Conservation (phyloP, 768 basidiomycete genomes). For the Kockovaella imperatae region DNA sequence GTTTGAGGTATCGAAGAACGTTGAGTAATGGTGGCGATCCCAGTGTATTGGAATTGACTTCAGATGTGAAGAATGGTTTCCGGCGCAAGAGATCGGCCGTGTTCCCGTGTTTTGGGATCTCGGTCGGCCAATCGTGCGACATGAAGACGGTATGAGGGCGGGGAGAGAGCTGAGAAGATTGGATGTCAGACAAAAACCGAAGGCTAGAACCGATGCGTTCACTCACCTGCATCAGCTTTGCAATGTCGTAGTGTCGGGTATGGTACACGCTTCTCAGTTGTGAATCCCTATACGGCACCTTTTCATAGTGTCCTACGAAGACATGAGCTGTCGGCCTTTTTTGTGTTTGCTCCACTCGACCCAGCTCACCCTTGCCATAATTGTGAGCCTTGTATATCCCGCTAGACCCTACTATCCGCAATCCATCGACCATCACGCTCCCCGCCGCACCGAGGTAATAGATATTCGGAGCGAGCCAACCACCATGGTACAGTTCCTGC, state of each 20-base stretch:
- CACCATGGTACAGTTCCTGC: slow-evolving; percentile 97
- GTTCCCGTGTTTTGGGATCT: slow-evolving; percentile 76
- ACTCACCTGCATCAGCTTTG: slow-evolving; percentile 57
- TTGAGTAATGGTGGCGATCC: slow-evolving; percentile 83
- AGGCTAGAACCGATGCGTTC: not conserved
- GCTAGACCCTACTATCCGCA: slow-evolving; percentile 81
- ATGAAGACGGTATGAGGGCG: slow-evolving; percentile 58
- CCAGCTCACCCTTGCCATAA: slow-evolving; percentile 54
- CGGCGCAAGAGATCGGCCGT: slow-evolving; percentile 56
- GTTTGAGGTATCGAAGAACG: slow-evolving; percentile 62
- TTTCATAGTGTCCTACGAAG: slow-evolving; percentile 61
- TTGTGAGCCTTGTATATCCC: slow-evolving; percentile 81
- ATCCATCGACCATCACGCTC: slow-evolving; percentile 74
- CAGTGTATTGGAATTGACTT: slow-evolving; percentile 59
- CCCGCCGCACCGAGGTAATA: slow-evolving; percentile 92
- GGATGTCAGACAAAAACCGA: not conserved
- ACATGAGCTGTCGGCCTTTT: not conserved
- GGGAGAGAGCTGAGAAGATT: slow-evolving; percentile 15
- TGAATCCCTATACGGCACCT: slow-evolving; percentile 65
- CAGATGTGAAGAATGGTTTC: slow-evolving; percentile 69
- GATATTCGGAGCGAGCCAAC: slow-evolving; percentile 93
- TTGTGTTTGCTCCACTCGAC: not conserved
- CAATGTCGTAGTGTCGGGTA: slow-evolving; percentile 73
- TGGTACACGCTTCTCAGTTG: slow-evolving; percentile 82
- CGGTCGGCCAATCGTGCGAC: slow-evolving; percentile 93